phyloP scores from a whole-genome alignment of 129 eudicot genomes.

The Centella asiatica region DNA sequence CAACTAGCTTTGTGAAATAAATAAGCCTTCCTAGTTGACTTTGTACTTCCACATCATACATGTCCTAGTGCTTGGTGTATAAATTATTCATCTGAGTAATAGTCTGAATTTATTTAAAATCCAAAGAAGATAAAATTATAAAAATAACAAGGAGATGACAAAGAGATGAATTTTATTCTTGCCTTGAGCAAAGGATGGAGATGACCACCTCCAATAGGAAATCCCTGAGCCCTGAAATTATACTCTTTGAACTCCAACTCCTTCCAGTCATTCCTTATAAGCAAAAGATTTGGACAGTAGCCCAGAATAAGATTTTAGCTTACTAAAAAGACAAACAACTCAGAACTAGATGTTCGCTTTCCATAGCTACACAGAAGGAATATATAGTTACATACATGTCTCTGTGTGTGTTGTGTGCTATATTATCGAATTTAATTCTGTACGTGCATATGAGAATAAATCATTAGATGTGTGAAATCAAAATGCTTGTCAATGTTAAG shows the following conservation, averaged over 20 bases:
- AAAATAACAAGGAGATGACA: background rate
- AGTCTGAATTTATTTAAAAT: background rate
- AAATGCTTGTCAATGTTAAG: background rate
- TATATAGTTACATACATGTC: too few relatives aligned
- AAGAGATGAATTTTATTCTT: constrained; percentile 17
- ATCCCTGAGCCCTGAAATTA: constrained; percentile 92
- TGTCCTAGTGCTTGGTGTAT: too few relatives aligned
- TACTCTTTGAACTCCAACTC: constrained; percentile 79
- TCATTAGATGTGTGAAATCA: too few relatives aligned
- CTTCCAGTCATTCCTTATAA: constrained; percentile 85
- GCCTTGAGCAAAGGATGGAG: constrained; percentile 94
- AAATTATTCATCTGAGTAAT: background rate
- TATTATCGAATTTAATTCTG: too few relatives aligned
- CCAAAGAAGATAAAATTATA: background rate
- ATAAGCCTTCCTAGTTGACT: too few relatives aligned
- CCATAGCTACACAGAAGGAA: too few relatives aligned
- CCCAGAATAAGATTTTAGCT: background rate
- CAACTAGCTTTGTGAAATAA: too few relatives aligned
- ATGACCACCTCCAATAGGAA: constrained; percentile 76
- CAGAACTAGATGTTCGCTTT: background rate
- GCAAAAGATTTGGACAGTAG: constrained; percentile 12
- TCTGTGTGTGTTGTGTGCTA: too few relatives aligned
- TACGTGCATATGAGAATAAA: too few relatives aligned
- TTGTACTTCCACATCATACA: too few relatives aligned
- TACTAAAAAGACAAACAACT: background rate